Conservation (phyloP, 345 rosid species). For the Aegle marmelos region DNA sequence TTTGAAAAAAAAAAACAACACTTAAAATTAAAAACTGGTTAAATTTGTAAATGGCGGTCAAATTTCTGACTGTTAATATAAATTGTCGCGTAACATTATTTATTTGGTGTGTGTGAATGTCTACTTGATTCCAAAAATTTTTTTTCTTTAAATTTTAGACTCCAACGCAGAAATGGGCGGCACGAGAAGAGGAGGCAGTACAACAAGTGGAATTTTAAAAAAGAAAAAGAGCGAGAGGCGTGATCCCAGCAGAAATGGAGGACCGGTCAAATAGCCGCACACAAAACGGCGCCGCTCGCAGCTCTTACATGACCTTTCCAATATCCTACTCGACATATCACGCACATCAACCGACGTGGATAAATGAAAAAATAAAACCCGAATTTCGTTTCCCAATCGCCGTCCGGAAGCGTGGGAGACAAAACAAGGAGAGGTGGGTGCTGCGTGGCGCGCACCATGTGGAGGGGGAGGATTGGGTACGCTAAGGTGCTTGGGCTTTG, state of each 20-base stretch:
- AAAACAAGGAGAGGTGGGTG: not conserved
- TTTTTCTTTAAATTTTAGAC: not conserved
- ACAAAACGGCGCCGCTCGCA: not conserved
- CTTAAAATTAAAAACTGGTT: too few relatives aligned
- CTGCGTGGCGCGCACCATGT: slow-evolving; percentile 6
- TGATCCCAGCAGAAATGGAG: not conserved
- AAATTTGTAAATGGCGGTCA: too few relatives aligned
- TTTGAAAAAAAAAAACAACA: too few relatives aligned
- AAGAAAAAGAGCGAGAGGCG: not conserved
- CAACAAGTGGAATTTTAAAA: not conserved
- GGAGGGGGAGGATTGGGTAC: not conserved
- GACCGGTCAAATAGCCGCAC: not conserved
- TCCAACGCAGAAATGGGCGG: not conserved
- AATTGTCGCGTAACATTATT: not conserved
- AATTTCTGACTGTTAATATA: too few relatives aligned
- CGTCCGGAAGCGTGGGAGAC: not conserved
- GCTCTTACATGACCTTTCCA: slow-evolving; percentile 1
- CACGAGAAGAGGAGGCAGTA: not conserved
- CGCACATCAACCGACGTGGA: slow-evolving; percentile 14
- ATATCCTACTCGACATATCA: not conserved
- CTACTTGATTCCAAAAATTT: not conserved
- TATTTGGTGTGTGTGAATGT: not conserved
- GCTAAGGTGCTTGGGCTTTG: not conserved
- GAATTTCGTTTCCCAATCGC: not conserved
- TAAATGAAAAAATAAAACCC: not conserved